Evolutionary conservation across 2,329 filamentous ascomycete genomes (phyloP), one percentile per base, ranked within the genome.

Genomic region (Arthrobotrys megalospora): DNA sequence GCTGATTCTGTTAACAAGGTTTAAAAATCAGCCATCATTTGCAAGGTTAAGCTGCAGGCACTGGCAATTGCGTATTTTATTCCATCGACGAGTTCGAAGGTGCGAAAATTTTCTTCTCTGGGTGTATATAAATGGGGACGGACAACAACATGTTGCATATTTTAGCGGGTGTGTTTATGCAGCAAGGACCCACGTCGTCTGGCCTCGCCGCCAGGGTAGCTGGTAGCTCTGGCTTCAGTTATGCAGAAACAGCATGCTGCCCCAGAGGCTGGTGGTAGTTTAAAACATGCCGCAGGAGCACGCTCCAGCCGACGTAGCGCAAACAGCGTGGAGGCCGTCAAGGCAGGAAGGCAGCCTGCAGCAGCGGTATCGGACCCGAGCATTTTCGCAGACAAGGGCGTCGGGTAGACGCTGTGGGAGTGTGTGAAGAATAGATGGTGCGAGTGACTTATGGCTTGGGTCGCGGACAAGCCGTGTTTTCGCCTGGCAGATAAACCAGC

Each of bases 141-240:
- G 75, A 78, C 75, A 78, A 78, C 75, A 55, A 78, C 19, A 78
- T 78, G 75, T 78, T 78, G 75, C 75, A 78, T 78, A 78, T 78
- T 78, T 77, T 78, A 78, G 75, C 45, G 67, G 67, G 62, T 72
- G 75, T 78, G 67, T 66, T 78, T 78, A 78, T 78, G 75, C 75
- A 78, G 45, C 41, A 38, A 6, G 50, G 66, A 78, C 67, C 75
- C 65, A 66, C 65, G 65, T 70, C 67, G 75, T 58, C 67, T 71
- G 75, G 66, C 50, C 65, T 70, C 52, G 62, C 63, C 58, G 72
- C 64, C 67, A 71, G 66, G 66, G 73, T 70, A 77, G 71, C 48
- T 66, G 41, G 58, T 34, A 62, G 50, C 53, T 58, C 52, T 41
- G 52, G 8, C 52, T 52, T 21, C 16, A 38, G 19, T 34, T 41